A percentile compares a stretch with the other conserved stretches of the same genome.
These are phyloP conservation scores for Termitomyces sp. DNA, from an alignment of 768 basidiomycete genomes.

Conservation along the genomic window DNA sequence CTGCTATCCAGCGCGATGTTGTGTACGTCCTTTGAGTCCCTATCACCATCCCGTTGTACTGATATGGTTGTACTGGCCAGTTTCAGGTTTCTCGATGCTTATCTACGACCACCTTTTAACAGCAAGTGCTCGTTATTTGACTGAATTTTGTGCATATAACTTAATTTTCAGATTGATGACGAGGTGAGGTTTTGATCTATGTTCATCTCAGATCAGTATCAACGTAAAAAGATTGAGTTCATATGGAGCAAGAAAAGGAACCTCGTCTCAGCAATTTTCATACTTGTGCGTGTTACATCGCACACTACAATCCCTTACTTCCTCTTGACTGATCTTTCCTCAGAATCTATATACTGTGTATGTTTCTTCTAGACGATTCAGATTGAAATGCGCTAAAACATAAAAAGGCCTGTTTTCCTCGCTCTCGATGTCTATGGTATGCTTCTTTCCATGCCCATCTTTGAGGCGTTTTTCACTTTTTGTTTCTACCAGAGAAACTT, in stretches of 20 bases:
- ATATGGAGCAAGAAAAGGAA: conserved; percentile 12
- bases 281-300: conserved; percentile 3
- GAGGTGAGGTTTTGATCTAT: conserved; percentile 1
- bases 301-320: too few species aligned
- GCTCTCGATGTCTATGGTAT: conserved; percentile 8
- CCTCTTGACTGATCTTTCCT: neutral
- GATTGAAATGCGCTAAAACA: neutral
- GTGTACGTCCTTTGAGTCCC: conserved; percentile 1
- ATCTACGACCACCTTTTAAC: conserved; percentile 11
- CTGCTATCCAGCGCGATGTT: neutral
- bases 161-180: conserved; percentile 3
- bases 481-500: neutral
- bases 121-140: neutral
- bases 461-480: neutral
- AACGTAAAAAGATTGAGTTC: conserved; percentile 6
- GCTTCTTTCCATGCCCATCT: neutral
- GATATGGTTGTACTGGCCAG: neutral
- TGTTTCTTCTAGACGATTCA: neutral
- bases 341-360: conserved; percentile 14
- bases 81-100: conserved; percentile 10
- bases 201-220: neutral
- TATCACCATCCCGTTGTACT: neutral
- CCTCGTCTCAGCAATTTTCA: conserved; percentile 5
- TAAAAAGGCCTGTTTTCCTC: conserved; percentile 2
- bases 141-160: neutral